Percentiles rank a stretch among this genome's conserved stretches.
phyloP scores from a whole-genome alignment of 139 green algal species.

The Micractinium sp. region DNA sequence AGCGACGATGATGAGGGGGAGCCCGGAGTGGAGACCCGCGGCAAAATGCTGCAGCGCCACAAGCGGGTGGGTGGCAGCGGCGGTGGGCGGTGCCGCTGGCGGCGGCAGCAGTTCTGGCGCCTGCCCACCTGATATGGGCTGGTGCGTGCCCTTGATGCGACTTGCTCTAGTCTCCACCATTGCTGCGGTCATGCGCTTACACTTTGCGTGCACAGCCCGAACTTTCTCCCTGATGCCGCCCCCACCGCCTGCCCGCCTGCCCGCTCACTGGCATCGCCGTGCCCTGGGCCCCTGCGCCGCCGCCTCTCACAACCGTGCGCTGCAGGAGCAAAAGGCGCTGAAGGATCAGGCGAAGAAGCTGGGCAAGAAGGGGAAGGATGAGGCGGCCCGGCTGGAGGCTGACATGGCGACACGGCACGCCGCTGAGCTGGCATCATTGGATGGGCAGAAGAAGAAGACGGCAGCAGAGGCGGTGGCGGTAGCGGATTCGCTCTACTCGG shows the following conservation, averaged over 20 bases:
- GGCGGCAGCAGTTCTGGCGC: neutral
- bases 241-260: neutral
- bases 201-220: neutral
- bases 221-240: neutral
- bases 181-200: neutral
- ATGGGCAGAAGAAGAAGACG: constrained; percentile 24
- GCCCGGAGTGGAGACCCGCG: constrained; percentile 57
- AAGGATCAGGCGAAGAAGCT: constrained; percentile 78
- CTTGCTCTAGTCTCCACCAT: neutral
- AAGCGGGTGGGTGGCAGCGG: constrained; percentile 60
- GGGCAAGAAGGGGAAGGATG: constrained; percentile 83
- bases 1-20: constrained; percentile 32
- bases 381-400: constrained; percentile 60
- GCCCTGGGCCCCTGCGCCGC: neutral
- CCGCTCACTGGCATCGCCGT: neutral
- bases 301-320: neutral
- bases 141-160: too few relatives aligned
- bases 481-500: constrained; percentile 39
- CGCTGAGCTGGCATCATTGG: constrained; percentile 70
- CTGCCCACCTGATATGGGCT: neutral
- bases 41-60: constrained; percentile 80
- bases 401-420: constrained; percentile 63
- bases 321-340: constrained; percentile 74
- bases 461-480: constrained; percentile 15
- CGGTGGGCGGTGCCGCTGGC: neutral